Conservation (phyloP, 495 filamentous ascomycete species). For the Aspergillus sclerotioniger region DNA sequence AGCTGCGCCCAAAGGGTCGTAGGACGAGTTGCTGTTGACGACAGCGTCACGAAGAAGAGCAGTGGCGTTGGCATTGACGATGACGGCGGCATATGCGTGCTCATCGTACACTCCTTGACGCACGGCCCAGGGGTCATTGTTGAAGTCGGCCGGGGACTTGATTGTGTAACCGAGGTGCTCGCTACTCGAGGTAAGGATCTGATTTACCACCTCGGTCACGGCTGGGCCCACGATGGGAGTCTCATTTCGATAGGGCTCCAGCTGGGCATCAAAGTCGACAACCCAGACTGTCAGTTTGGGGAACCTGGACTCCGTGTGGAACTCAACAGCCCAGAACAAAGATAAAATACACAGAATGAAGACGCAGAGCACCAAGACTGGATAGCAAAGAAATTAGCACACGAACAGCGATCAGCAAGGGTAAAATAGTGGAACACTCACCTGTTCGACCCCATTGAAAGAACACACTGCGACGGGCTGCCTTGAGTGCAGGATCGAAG, state of each 20-base stretch:
- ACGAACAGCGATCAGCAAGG: too few relatives aligned
- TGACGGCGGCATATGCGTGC: slow-evolving; percentile 61
- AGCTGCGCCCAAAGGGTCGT: slow-evolving; percentile 62
- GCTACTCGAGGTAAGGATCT: slow-evolving; percentile 29
- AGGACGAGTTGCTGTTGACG: slow-evolving; percentile 54
- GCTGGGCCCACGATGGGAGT: slow-evolving; percentile 56
- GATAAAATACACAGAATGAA: slow-evolving; percentile 57
- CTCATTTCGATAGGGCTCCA: slow-evolving; percentile 45
- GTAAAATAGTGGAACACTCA: slow-evolving; percentile 7
- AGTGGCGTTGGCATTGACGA: slow-evolving; percentile 66
- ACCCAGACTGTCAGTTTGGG: slow-evolving; percentile 54
- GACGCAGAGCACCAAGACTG: slow-evolving; percentile 52
- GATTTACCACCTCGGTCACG: slow-evolving; percentile 42
- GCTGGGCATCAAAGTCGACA: slow-evolving; percentile 63
- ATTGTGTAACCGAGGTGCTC: slow-evolving; percentile 50
- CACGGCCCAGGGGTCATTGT: slow-evolving; percentile 57
- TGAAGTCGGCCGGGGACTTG: slow-evolving; percentile 51
- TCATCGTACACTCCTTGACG: slow-evolving; percentile 61
- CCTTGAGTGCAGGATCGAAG: slow-evolving; percentile 47
- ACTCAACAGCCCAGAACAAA: slow-evolving; percentile 62
- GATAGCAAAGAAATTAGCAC: neutral
- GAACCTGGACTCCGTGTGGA: slow-evolving; percentile 46
- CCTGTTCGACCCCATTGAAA: slow-evolving; percentile 33
- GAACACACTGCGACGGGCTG: slow-evolving; percentile 46
- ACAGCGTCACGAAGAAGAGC: slow-evolving; percentile 57